Conservation (phyloP, 306 rosid species). For the Pyrus bretschneideri region DNA sequence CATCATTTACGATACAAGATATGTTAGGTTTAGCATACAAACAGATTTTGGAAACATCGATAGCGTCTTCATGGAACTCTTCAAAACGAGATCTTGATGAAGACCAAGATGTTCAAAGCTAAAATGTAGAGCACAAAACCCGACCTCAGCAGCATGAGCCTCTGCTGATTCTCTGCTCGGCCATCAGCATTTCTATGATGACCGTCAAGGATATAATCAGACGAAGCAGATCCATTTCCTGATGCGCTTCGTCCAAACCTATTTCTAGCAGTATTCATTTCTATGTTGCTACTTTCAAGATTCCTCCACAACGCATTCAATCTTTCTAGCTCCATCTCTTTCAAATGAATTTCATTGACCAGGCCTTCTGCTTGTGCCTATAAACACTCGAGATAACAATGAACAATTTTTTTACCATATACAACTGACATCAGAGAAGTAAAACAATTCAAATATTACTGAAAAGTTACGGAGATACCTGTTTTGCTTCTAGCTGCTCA, state of each 20-base stretch:
- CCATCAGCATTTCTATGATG: slow-evolving; percentile 53
- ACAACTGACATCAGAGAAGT: background rate
- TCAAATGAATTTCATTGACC: slow-evolving; percentile 59
- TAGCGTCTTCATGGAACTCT: background rate
- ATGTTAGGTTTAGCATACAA: background rate
- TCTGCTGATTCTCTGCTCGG: slow-evolving; percentile 72
- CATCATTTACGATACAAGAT: background rate
- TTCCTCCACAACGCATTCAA: slow-evolving; percentile 60
- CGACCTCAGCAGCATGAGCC: slow-evolving; percentile 77
- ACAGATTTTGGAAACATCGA: background rate
- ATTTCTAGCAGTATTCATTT: slow-evolving; percentile 48
- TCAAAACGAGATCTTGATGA: slow-evolving; percentile 74
- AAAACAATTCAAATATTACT: background rate
- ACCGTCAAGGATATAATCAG: slow-evolving; percentile 49
- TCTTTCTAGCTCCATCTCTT: slow-evolving; percentile 81
- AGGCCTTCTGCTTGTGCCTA: slow-evolving; percentile 94
- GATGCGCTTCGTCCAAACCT: slow-evolving; percentile 53
- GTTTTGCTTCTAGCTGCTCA: slow-evolving; percentile 80
- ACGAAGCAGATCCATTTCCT: slow-evolving; percentile 39
- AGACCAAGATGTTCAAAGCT: slow-evolving; percentile 68
- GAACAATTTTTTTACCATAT: background rate
- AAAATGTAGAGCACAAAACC: slow-evolving; percentile 85
- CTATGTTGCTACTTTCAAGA: slow-evolving; percentile 36
- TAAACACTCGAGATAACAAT: slow-evolving; percentile 8
- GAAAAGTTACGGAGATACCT: slow-evolving; percentile 32